Base-by-base conservation (phyloP, 352 stramenopile species). In the Nothophytophthora sp. region DNA sequence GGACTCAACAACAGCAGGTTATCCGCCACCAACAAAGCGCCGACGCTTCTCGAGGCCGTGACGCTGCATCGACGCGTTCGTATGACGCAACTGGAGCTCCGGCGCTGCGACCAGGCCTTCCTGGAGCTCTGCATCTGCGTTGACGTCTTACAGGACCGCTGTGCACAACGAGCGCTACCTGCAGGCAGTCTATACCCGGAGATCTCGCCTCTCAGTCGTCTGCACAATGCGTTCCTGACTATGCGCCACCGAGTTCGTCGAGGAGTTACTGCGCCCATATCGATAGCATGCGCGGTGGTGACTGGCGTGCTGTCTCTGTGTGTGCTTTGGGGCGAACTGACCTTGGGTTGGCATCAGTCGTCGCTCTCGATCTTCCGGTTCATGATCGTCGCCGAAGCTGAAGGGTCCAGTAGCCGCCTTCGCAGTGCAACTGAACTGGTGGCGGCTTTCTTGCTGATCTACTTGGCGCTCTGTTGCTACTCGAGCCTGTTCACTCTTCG, bases 291-390 rank as follows among this genome's bases (percentile, higher is more conserved):
- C 10, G 58, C 74, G 0, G 36, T 72, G 9, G 9, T 73, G 11
- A 60, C 69, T 19, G 63, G 51, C 0, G 35, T 75, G 13, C 42
- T 60, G n/a, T 86, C 77, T 18, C 42, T 81, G 3, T 66, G 70
- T 39, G 67, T 91, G n/a, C 41, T 85, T 28, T 91, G 77, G 77
- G 72, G 77, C 11, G 80, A 91, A 41, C 42, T 88, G 24, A 85
- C 70, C 0, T 86, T 91, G 73, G 54, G 59, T 9, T 80, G 64
- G 56, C 60, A 73, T 27, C 22, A 66, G 20, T 55, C 78, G 5
- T 59, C 58, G 20, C 24, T 71, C 3, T 67, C 61, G 5, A 16
- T 77, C 19, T 74, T 76, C 38, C 58, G 52, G 16, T 59, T 56
- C 32, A 28, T 69, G n/a, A 60, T 66, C 5, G 18, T 38, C 24